These are phyloP conservation scores for Colletotrichum orchidophilum DNA, from an alignment of 2,329 filamentous ascomycete genomes.

Conservation along the genomic window DNA sequence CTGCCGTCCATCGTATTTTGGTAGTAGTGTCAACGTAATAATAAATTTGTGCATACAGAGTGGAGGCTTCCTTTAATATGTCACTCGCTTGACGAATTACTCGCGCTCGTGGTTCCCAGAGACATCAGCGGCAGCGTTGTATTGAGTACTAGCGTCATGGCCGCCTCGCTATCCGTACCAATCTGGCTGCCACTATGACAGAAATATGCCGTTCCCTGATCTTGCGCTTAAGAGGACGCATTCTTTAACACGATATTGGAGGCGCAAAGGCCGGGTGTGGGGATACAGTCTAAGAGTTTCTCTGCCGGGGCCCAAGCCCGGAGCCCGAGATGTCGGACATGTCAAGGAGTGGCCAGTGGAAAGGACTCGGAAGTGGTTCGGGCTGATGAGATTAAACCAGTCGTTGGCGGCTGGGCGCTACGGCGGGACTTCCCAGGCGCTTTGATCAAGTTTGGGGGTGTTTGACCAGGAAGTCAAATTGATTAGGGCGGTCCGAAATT, in stretches of 20 bases:
- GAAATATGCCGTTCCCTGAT: not conserved
- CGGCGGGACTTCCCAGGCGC: slow-evolving; percentile 27
- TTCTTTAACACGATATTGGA: not conserved
- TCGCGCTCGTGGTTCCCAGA: slow-evolving; percentile 8
- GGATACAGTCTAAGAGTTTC: slow-evolving; percentile 2
- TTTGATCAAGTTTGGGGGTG: slow-evolving; percentile 28
- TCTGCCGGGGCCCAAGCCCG: slow-evolving; percentile 13
- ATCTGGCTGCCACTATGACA: not conserved
- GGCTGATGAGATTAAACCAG: slow-evolving; percentile 21
- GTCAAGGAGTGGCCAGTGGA: not conserved
- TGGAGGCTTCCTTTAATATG: slow-evolving; percentile 16
- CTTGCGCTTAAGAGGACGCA: not conserved
- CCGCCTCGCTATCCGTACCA: no score
- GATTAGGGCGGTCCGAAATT: slow-evolving; percentile 32
- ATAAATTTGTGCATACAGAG: slow-evolving; percentile 25
- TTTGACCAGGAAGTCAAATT: slow-evolving; percentile 34
- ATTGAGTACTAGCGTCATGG: slow-evolving; percentile 16
- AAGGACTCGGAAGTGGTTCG: slow-evolving; percentile 24
- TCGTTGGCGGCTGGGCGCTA: slow-evolving; percentile 24
- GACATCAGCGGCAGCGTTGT: not conserved
- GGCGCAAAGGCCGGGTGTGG: not conserved
- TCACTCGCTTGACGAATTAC: slow-evolving; percentile 32
- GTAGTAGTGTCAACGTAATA: slow-evolving; percentile 5
- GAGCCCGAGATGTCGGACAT: slow-evolving; percentile 17
- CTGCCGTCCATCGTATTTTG: not conserved